These are phyloP conservation scores for Penicillium roqueforti DNA, from an alignment of 495 filamentous ascomycete species.

Conservation along the genomic window DNA sequence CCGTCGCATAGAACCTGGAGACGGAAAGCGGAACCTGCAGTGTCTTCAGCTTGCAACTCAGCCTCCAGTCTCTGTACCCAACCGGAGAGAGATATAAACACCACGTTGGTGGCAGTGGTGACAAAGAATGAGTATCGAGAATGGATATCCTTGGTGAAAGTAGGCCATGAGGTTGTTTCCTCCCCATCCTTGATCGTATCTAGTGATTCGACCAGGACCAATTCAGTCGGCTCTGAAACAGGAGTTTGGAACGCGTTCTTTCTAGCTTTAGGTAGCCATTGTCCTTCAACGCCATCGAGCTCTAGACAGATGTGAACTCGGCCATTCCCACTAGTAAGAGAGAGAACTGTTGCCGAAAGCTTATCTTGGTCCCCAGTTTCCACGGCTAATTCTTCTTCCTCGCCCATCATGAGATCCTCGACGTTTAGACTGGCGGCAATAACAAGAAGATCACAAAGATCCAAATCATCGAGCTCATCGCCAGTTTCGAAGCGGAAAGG, in stretches of 20 bases:
- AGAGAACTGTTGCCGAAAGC: slow-evolving; percentile 67
- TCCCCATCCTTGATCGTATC: slow-evolving; percentile 57
- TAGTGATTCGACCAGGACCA: slow-evolving; percentile 51
- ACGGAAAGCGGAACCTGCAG: slow-evolving; percentile 67
- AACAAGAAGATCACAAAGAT: slow-evolving; percentile 60
- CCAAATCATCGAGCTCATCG: slow-evolving; percentile 62
- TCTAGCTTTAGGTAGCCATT: slow-evolving; percentile 71
- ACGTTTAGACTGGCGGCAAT: slow-evolving; percentile 50
- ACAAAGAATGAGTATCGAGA: slow-evolving; percentile 77
- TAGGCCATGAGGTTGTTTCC: slow-evolving; percentile 57
- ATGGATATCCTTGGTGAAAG: slow-evolving; percentile 66
- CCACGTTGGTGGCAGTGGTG: slow-evolving; percentile 66
- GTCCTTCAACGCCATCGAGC: slow-evolving; percentile 71
- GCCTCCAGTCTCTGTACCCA: slow-evolving; percentile 75
- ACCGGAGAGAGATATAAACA: slow-evolving; percentile 62
- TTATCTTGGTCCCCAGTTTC: slow-evolving; percentile 58
- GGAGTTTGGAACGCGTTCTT: slow-evolving; percentile 39
- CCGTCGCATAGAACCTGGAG: slow-evolving; percentile 65
- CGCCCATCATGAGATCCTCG: slow-evolving; percentile 50
- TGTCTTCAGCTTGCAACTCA: slow-evolving; percentile 63
- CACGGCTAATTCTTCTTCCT: slow-evolving; percentile 44
- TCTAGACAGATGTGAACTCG: slow-evolving; percentile 76
- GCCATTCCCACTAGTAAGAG: slow-evolving; percentile 67
- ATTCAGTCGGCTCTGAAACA: slow-evolving; percentile 38
- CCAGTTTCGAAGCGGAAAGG: slow-evolving; percentile 70